Evolutionary conservation across 441 rosid genomes (phyloP).

Genomic region (Capsella rubella): DNA sequence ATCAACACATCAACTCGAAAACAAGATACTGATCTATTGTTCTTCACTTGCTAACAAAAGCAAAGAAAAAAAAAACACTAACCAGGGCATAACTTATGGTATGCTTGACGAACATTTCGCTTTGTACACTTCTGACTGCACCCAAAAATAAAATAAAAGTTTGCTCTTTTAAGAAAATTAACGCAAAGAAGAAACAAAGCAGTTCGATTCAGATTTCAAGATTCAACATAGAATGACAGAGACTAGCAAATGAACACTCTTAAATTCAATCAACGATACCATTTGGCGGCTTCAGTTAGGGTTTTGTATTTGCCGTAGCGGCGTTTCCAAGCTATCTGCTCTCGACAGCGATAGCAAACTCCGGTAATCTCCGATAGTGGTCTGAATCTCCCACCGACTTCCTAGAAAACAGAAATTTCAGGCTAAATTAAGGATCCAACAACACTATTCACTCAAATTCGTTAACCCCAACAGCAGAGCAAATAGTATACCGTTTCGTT

Average conservation of each 20-base stretch:
- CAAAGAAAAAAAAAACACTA: slow-evolving; percentile 41
- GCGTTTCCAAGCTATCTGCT: slow-evolving; percentile 96
- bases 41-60: slow-evolving; percentile 12
- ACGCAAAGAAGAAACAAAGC: neutral
- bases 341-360: slow-evolving; percentile 83
- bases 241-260: neutral
- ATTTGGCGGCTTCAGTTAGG: slow-evolving; percentile 80
- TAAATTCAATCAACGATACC: slow-evolving; percentile 48
- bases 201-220: slow-evolving; percentile 9
- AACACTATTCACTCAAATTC: neutral
- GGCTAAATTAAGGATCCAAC: neutral
- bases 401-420: slow-evolving; percentile 47
- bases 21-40: neutral
- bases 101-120: slow-evolving; percentile 93
- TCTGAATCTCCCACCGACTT: slow-evolving; percentile 81
- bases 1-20: slow-evolving; percentile 11
- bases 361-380: slow-evolving; percentile 85
- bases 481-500: slow-evolving; percentile 69
- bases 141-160: neutral
- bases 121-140: slow-evolving; percentile 78
- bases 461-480: neutral
- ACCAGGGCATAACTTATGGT: slow-evolving; percentile 87
- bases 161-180: neutral
- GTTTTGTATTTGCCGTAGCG: slow-evolving; percentile 89
- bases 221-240: neutral